phyloP scores from a whole-genome alignment of 2,329 filamentous ascomycete species.

The Emmonsiellopsis sp. region DNA sequence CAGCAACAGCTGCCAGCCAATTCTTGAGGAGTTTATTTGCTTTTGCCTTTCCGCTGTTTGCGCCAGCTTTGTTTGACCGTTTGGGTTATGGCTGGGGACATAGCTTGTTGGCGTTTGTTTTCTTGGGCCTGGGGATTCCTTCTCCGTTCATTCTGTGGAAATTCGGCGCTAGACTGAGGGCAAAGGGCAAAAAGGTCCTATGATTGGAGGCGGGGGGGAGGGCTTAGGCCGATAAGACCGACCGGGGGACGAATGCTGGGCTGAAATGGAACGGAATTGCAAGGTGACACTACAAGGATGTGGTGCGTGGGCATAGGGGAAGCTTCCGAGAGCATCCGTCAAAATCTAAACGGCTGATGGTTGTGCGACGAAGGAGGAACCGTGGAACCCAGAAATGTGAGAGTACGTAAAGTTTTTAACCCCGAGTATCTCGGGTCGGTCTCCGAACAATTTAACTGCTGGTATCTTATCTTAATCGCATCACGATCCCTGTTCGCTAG shows the following conservation, averaged over 20 bases:
- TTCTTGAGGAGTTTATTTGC: slow-evolving; percentile 46
- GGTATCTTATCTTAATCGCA: no score
- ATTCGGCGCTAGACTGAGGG: slow-evolving; percentile 5
- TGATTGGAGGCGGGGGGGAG: background rate
- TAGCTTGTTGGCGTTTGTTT: slow-evolving; percentile 46
- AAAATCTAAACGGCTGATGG: no score
- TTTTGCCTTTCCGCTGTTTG: slow-evolving; percentile 47
- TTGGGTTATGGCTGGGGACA: slow-evolving; percentile 43
- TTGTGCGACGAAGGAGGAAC: no score
- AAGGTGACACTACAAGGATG: no score
- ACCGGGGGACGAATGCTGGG: background rate
- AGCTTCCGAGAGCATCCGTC: no score
- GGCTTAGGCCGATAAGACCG: background rate
- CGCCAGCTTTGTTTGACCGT: slow-evolving; percentile 39
- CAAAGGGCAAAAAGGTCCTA: background rate
- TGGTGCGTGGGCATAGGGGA: no score
- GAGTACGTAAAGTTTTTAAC: no score
- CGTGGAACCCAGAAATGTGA: no score
- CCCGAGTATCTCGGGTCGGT: no score
- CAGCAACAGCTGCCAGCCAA: slow-evolving; percentile 45
- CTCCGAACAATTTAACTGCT: no score
- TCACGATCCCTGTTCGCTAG: no score
- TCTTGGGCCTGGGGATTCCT: slow-evolving; percentile 35
- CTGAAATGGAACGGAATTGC: background rate
- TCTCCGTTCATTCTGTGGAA: slow-evolving; percentile 4